phyloP scores from a whole-genome alignment of 495 filamentous ascomycete genomes.

The Xylaria sp. region DNA sequence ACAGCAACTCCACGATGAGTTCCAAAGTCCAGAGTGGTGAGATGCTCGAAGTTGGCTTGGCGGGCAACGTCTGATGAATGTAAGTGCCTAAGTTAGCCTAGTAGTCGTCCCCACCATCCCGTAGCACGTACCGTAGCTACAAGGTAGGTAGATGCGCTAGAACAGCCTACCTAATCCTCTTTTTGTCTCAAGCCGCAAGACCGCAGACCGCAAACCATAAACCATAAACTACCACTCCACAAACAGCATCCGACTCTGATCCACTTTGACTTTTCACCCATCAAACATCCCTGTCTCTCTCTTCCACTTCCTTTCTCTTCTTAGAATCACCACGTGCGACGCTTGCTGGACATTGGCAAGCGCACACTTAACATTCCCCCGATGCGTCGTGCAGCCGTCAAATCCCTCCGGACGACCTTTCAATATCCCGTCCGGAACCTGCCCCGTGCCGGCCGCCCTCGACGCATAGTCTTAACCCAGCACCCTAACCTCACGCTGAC shows the following conservation, averaged over 20 bases:
- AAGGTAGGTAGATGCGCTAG: neutral
- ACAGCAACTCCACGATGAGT: neutral
- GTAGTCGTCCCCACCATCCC: neutral
- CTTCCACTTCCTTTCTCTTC: slow-evolving; percentile 19
- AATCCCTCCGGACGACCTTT: slow-evolving; percentile 52
- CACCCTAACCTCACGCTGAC: slow-evolving; percentile 35
- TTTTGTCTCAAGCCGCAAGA: too few relatives aligned
- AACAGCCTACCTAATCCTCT: neutral
- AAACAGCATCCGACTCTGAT: neutral
- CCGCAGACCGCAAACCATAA: neutral
- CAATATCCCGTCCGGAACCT: slow-evolving; percentile 51
- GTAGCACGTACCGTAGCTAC: neutral
- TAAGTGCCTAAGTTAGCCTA: neutral
- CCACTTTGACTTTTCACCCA: neutral
- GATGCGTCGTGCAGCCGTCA: slow-evolving; percentile 57
- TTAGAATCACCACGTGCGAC: slow-evolving; percentile 27
- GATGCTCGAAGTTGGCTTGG: neutral
- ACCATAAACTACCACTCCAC: neutral
- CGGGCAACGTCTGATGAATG: neutral
- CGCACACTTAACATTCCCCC: slow-evolving; percentile 30
- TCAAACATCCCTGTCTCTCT: slow-evolving; percentile 23
- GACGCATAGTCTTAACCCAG: slow-evolving; percentile 34
- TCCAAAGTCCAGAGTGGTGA: neutral
- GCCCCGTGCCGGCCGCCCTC: slow-evolving; percentile 46
- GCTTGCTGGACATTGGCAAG: slow-evolving; percentile 32